These are phyloP conservation scores for Phytophthora palmivora DNA, from an alignment of 352 stramenopile genomes.

Conservation along the genomic window DNA sequence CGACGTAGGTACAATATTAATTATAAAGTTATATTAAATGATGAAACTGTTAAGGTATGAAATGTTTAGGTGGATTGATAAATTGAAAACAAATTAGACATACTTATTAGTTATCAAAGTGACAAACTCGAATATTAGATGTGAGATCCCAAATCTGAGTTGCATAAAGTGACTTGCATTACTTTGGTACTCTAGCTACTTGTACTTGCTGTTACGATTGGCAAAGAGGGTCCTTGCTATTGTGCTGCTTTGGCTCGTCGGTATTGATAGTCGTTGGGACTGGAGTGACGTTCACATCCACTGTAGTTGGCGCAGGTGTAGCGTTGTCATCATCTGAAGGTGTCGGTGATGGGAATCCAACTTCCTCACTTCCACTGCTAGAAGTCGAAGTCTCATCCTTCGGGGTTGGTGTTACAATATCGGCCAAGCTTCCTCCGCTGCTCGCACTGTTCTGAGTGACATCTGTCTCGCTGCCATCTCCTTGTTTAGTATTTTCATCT, in stretches of 20 bases:
- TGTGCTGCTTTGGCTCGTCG: constrained; percentile 3
- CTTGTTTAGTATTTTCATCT: constrained; percentile 8
- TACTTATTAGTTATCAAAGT: too few species aligned
- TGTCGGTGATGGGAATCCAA: constrained; percentile 3
- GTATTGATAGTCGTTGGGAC: constrained; percentile 3
- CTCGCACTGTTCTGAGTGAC: neutral
- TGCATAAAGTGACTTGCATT: too few species aligned
- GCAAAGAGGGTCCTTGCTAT: neutral
- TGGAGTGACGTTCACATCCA: constrained; percentile 4
- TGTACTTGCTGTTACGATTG: too few species aligned
- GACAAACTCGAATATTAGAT: too few species aligned
- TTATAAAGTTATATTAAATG: constrained; percentile 1
- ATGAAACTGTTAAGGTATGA: too few species aligned
- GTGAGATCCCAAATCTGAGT: neutral
- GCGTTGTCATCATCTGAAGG: neutral
- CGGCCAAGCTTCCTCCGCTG: neutral
- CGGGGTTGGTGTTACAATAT: constrained; percentile 5
- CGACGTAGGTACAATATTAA: constrained; percentile 1
- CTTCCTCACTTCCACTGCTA: neutral
- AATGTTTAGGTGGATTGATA: too few species aligned
- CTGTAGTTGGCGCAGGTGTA: constrained; percentile 19
- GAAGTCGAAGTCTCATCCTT: neutral
- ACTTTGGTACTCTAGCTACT: too few species aligned
- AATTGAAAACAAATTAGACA: too few species aligned
- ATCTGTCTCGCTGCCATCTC: constrained; percentile 5